These are phyloP conservation scores for Paramecium sexaurelia DNA, from an alignment of 73 alveolate genomes.

Conservation along the genomic window DNA sequence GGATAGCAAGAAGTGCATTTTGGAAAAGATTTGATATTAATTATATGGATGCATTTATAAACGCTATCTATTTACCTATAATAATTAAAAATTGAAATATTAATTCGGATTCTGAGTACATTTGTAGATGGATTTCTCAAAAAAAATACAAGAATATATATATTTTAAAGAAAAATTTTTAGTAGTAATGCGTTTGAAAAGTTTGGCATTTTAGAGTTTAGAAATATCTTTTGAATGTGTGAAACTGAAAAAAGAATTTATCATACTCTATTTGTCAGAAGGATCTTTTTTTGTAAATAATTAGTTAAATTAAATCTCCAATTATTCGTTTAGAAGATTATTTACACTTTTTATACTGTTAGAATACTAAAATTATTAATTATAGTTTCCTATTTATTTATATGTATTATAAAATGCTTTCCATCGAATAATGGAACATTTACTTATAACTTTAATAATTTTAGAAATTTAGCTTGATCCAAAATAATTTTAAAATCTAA, in stretches of 20 bases:
- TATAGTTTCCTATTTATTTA: background rate
- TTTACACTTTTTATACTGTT: background rate
- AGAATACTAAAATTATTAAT: background rate
- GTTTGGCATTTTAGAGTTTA: conserved; percentile 5
- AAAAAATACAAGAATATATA: background rate
- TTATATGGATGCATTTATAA: conserved; percentile 30
- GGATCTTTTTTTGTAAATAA: background rate
- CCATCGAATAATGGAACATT: background rate
- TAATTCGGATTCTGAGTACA: background rate
- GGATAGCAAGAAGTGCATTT: conserved; percentile 36
- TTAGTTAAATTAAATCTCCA: background rate
- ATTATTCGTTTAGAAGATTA: conserved; percentile 18
- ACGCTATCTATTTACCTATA: conserved; percentile 40
- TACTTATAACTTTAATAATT: background rate
- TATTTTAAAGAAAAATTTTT: background rate
- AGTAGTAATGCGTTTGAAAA: background rate
- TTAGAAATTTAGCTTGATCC: background rate
- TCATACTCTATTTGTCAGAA: background rate
- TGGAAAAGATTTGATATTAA: background rate
- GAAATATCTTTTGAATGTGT: conserved; percentile 1
- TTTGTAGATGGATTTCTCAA: conserved; percentile 19
- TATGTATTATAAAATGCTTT: background rate
- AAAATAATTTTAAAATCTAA: background rate
- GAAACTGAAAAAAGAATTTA: conserved; percentile 28
- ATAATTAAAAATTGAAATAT: background rate